Conservation (phyloP, 306 rosid genomes). For the Cicer judaicum region DNA sequence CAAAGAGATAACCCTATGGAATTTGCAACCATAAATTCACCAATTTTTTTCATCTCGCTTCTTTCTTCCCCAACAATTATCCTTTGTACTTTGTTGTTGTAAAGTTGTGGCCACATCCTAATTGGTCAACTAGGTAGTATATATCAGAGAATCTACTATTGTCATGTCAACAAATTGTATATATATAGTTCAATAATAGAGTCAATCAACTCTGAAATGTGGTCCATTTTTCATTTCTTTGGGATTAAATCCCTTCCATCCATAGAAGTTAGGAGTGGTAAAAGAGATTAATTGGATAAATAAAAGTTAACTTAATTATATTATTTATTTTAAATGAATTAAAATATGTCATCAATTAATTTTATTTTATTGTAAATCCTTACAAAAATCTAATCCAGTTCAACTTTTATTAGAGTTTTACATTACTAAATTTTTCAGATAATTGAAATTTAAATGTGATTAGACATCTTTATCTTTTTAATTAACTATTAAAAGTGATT, state of each 20-base stretch:
- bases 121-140: constrained; percentile 56
- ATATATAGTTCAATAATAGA: constrained; percentile 44
- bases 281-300: background rate
- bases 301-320: background rate
- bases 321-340: too few relatives aligned
- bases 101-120: constrained; percentile 59
- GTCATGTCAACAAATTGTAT: constrained; percentile 41
- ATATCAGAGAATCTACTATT: constrained; percentile 47
- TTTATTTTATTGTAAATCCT: too few relatives aligned
- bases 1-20: constrained; percentile 52
- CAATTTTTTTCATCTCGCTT: constrained; percentile 40
- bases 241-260: background rate
- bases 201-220: constrained; percentile 38
- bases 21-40: constrained; percentile 40
- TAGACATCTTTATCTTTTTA: too few relatives aligned
- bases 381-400: too few relatives aligned
- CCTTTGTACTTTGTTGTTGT: constrained; percentile 71
- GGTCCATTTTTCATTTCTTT: constrained; percentile 25
- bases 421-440: too few relatives aligned
- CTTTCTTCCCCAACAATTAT: constrained; percentile 58
- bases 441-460: too few relatives aligned
- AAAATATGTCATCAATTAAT: too few relatives aligned
- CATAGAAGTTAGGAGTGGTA: constrained; percentile 1
- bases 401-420: too few relatives aligned
- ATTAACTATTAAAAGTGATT: too few relatives aligned